These are phyloP conservation scores for Leavenworthia alabamica DNA, from an alignment of 345 rosid genomes.

Conservation along the genomic window DNA sequence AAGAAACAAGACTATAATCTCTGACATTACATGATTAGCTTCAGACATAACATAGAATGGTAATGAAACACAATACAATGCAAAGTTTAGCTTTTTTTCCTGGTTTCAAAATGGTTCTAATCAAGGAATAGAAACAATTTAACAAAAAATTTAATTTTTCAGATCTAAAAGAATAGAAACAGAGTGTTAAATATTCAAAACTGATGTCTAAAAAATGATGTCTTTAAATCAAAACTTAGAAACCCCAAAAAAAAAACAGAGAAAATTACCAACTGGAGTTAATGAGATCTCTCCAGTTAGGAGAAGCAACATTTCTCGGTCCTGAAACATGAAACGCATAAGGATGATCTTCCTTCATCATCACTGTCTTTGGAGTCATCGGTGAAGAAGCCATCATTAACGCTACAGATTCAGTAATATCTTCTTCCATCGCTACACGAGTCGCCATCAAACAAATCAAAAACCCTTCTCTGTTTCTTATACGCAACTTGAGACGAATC, in stretches of 20 bases:
- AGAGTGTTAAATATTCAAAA: no score
- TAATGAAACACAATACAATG: not conserved
- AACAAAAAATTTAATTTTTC: no score
- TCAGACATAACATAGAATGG: not conserved
- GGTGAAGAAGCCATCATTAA: constrained; percentile 9
- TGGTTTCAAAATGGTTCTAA: not conserved
- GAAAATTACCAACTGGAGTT: constrained; percentile 70
- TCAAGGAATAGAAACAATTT: no score
- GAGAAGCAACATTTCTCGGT: constrained; percentile 75
- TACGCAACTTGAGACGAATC: constrained; percentile 10
- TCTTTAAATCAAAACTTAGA: not conserved
- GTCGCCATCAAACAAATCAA: constrained; percentile 29
- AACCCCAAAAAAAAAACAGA: not conserved
- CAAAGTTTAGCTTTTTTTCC: not conserved
- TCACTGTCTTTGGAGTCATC: constrained; percentile 22
- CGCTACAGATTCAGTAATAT: constrained; percentile 13
- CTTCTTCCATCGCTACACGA: constrained; percentile 35
- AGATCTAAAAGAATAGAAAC: no score
- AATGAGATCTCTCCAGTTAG: constrained; percentile 95
- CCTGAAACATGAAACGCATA: constrained; percentile 91
- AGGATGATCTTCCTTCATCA: constrained; percentile 47
- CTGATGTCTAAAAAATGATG: no score
- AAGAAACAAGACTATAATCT: not conserved
- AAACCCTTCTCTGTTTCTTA: not conserved
- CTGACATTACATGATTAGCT: constrained; percentile 1